A percentile compares a stretch with the other conserved stretches of the same genome.
Conservation (phyloP, 2,329 filamentous ascomycete genomes). For the Phyllosticta citribraziliensis region DNA sequence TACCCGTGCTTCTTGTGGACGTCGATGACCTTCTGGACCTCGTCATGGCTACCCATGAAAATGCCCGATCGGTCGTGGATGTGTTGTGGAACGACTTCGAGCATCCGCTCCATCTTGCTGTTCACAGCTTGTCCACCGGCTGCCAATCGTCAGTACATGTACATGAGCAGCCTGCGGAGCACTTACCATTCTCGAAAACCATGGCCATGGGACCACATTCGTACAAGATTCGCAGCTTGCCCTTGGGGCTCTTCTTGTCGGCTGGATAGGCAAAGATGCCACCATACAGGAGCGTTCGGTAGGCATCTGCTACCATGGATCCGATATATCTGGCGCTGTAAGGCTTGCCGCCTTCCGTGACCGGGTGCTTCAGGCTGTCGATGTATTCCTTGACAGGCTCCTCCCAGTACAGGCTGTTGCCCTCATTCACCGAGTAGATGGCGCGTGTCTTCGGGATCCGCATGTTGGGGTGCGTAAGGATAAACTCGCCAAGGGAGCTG, state of each 20-base stretch:
- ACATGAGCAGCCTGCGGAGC: neutral
- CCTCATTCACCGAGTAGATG: constrained; percentile 98
- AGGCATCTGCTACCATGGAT: constrained; percentile 96
- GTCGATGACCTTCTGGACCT: constrained; percentile 89
- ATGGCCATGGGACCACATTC: constrained; percentile 99
- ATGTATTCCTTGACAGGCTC: constrained; percentile 81
- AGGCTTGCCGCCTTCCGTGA: constrained; percentile 62
- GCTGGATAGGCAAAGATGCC: constrained; percentile 97
- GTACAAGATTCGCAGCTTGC: constrained; percentile 93
- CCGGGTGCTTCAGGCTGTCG: constrained; percentile 72
- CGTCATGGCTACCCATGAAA: constrained; percentile 88
- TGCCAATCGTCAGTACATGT: constrained; percentile 29
- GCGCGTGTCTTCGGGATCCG: constrained; percentile 64
- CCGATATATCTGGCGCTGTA: constrained; percentile 95
- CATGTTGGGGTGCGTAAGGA: constrained; percentile 95
- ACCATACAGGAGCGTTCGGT: constrained; percentile 88
- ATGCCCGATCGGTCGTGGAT: constrained; percentile 96
- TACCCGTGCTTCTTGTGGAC: constrained; percentile 53
- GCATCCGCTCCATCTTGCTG: constrained; percentile 82
- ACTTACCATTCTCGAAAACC: constrained; percentile 93
- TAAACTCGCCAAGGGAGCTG: constrained; percentile 95
- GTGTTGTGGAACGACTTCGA: constrained; percentile 77
- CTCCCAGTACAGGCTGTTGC: constrained; percentile 95
- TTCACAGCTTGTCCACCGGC: constrained; percentile 88
- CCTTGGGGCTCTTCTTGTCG: constrained; percentile 97